Conservation (phyloP, 345 rosid genomes). For the Eutrema heterophyllum region DNA sequence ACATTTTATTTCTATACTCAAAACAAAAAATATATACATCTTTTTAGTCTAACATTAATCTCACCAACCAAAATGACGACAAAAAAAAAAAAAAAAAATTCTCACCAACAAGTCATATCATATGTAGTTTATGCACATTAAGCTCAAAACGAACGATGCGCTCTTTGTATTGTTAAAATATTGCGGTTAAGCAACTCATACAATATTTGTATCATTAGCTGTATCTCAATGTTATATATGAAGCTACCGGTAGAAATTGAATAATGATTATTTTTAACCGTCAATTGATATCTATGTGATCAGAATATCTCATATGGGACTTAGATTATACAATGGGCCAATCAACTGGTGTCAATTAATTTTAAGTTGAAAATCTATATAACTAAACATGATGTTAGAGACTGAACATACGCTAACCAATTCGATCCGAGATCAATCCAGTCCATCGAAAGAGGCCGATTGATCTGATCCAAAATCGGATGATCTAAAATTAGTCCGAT, state of each 20-base stretch:
- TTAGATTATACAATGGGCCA: no score
- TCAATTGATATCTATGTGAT: neutral
- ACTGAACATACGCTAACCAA: no score
- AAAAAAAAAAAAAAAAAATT: no score
- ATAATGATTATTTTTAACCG: neutral
- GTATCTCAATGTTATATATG: neutral
- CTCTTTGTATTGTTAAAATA: neutral
- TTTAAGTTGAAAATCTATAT: no score
- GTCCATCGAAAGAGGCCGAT: no score
- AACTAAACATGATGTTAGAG: no score
- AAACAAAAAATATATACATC: neutral
- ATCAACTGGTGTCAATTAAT: no score
- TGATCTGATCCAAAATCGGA: no score
- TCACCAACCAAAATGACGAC: no score
- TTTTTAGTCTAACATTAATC: neutral
- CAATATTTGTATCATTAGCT: constrained; percentile 1
- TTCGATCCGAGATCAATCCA: no score
- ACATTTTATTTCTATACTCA: constrained; percentile 24
- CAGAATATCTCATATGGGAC: no score
- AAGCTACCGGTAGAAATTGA: neutral
- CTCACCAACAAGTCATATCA: neutral
- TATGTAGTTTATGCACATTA: neutral
- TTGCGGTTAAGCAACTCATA: neutral
- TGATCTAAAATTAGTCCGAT: no score
- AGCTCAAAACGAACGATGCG: neutral